These are phyloP conservation scores for Colletotrichum australisinense DNA, from an alignment of 2,329 filamentous ascomycete species.

Conservation along the genomic window DNA sequence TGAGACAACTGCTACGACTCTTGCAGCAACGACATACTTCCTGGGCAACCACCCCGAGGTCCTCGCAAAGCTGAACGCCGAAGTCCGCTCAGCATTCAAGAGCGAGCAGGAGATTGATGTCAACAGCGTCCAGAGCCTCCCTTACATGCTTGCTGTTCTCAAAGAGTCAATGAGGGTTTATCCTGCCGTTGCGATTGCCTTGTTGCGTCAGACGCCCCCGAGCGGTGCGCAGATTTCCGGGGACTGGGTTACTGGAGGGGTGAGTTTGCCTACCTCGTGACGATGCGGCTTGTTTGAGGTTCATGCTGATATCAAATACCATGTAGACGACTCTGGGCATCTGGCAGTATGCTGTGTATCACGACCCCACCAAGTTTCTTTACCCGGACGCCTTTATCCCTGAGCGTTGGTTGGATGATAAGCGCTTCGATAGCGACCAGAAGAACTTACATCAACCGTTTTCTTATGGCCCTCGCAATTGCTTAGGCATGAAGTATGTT, in stretches of 20 bases:
- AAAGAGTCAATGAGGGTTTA: conserved; percentile 52
- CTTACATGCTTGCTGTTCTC: conserved; percentile 53
- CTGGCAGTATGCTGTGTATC: conserved; percentile 56
- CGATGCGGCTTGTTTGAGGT: background rate
- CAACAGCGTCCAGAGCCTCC: conserved; percentile 41
- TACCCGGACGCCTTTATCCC: conserved; percentile 57
- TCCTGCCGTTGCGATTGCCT: conserved; percentile 41
- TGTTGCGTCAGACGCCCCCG: conserved; percentile 42
- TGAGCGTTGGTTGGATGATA: conserved; percentile 54
- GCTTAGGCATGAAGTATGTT: conserved; percentile 24
- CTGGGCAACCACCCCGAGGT: conserved; percentile 46
- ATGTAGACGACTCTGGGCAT: conserved; percentile 52
- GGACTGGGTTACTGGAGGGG: conserved; percentile 44
- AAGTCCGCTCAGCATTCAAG: conserved; percentile 52
- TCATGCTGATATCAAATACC: background rate
- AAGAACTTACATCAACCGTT: conserved; percentile 24
- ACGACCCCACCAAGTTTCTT: conserved; percentile 55
- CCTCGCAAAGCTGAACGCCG: conserved; percentile 45
- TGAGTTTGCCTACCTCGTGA: conserved; percentile 38
- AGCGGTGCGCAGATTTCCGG: conserved; percentile 47
- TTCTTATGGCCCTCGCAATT: conserved; percentile 21
- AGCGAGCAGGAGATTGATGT: conserved; percentile 51
- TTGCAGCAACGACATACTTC: conserved; percentile 53
- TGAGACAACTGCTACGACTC: conserved; percentile 57
- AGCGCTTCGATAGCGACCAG: conserved; percentile 24